These are phyloP conservation scores for Batkoa obscura DNA, from an alignment of 371 early-diverging fungal genomes.

Conservation along the genomic window DNA sequence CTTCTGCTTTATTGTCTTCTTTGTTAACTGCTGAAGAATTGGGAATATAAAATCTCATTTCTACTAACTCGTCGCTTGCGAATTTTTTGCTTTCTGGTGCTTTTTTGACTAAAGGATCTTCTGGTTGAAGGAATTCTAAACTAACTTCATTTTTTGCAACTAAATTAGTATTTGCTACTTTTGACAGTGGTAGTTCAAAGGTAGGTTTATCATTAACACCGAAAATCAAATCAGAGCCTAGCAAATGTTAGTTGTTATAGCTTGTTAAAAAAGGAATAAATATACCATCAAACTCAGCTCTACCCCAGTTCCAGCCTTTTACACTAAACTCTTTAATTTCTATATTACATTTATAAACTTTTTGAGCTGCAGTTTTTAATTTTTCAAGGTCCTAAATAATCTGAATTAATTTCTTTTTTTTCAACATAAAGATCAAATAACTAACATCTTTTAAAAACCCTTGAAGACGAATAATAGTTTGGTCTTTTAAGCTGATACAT, in stretches of 20 bases:
- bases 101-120: conserved; percentile 30
- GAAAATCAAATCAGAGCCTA: conserved; percentile 56
- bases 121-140: conserved; percentile 64
- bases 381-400: conserved; percentile 38
- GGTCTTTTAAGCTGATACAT: conserved; percentile 48
- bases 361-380: conserved; percentile 41
- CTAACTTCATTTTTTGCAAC: conserved; percentile 83
- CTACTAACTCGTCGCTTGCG: conserved; percentile 63
- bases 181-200: conserved; percentile 79
- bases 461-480: conserved; percentile 62
- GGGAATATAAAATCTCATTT: conserved; percentile 85
- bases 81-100: conserved; percentile 16
- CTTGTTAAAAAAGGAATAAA: background rate
- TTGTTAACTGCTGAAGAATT: conserved; percentile 38
- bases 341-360: conserved; percentile 43
- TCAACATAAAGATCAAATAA: too few relatives aligned
- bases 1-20: conserved; percentile 24
- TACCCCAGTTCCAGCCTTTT: conserved; percentile 95
- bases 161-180: conserved; percentile 74
- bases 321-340: conserved; percentile 71
- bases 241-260: background rate
- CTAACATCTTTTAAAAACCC: conserved; percentile 49
- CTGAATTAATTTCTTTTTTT: too few relatives aligned
- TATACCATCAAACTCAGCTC: conserved; percentile 58
- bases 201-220: conserved; percentile 59